phyloP scores from a whole-genome alignment of 768 basidiomycete genomes.

The Hypholoma fasciculare region DNA sequence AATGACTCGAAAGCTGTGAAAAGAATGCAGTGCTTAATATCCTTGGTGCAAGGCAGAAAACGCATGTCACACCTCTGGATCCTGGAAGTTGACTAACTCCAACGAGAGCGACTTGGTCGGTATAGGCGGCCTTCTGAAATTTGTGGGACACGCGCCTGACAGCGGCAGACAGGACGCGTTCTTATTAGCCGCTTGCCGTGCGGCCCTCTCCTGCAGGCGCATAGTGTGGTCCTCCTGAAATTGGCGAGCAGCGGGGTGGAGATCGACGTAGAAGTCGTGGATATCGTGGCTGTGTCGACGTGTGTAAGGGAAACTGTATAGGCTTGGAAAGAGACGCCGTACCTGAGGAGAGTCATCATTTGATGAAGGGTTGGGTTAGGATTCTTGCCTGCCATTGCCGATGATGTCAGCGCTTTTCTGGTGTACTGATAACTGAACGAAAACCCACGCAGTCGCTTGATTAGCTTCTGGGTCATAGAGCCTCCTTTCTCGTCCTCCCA shows the following conservation, averaged over 20 bases:
- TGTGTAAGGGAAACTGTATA: not conserved
- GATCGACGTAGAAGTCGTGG: not conserved
- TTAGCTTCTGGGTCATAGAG: constrained; percentile 1
- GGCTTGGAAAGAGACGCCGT: not conserved
- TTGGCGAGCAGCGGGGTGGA: not conserved
- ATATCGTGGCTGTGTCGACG: not conserved
- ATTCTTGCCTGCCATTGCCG: not conserved
- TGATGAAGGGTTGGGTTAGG: not conserved
- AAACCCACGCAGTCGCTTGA: not conserved
- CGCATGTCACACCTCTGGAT: not conserved
- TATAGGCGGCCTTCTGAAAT: not conserved
- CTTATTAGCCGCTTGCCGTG: not conserved
- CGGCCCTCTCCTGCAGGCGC: not conserved
- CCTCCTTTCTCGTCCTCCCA: constrained; percentile 1
- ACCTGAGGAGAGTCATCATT: not conserved
- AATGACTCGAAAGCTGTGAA: not conserved
- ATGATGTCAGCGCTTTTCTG: not conserved
- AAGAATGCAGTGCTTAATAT: not conserved
- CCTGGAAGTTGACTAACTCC: not conserved
- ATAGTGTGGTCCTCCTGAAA: not conserved
- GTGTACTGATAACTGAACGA: not conserved
- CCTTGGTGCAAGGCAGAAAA: not conserved
- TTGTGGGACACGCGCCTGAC: not conserved
- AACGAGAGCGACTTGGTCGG: not conserved
- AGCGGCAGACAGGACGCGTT: not conserved